Evolutionary conservation across 768 basidiomycete genomes (phyloP).

Genomic region (Hypholoma fasciculare): DNA sequence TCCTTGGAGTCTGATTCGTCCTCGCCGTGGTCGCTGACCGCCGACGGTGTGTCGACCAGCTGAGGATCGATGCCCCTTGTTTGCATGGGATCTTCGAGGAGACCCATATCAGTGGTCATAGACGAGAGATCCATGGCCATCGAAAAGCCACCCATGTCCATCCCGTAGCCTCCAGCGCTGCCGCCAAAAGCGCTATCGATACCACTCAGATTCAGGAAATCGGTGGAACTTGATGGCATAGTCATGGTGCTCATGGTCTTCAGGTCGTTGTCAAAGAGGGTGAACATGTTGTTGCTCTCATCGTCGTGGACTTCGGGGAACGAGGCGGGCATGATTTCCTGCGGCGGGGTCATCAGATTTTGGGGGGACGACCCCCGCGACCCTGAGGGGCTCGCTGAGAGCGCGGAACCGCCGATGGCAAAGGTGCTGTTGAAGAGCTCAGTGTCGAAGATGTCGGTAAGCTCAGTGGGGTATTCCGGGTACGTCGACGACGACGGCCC

Average conservation of each 20-base stretch:
- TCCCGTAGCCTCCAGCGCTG: constrained; percentile 16
- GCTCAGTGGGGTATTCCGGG: constrained; percentile 31
- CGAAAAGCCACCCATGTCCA: constrained; percentile 26
- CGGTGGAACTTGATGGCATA: constrained; percentile 17
- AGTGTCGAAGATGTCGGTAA: constrained; percentile 68
- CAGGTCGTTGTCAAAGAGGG: constrained; percentile 47
- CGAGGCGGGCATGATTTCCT: constrained; percentile 28
- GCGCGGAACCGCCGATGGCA: constrained; percentile 20
- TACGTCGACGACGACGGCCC: constrained; percentile 12
- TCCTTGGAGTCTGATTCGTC: constrained; percentile 38
- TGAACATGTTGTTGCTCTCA: constrained; percentile 35
- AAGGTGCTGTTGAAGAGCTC: constrained; percentile 48
- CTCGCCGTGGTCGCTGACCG: constrained; percentile 36
- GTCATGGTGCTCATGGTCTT: constrained; percentile 26
- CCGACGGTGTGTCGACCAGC: constrained; percentile 61
- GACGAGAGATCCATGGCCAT: constrained; percentile 17
- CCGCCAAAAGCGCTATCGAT: constrained; percentile 17
- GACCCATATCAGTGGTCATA: constrained; percentile 12
- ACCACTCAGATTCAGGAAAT: constrained; percentile 23
- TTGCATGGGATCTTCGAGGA: constrained; percentile 18
- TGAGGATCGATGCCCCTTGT: constrained; percentile 66
- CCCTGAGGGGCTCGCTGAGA: constrained; percentile 38
- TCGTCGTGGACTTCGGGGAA: constrained; percentile 39
- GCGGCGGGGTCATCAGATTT: constrained; percentile 48
- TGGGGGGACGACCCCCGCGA: constrained; percentile 45